phyloP scores from a whole-genome alignment of 106 monocot species.

The Hemerocallis citrina region DNA sequence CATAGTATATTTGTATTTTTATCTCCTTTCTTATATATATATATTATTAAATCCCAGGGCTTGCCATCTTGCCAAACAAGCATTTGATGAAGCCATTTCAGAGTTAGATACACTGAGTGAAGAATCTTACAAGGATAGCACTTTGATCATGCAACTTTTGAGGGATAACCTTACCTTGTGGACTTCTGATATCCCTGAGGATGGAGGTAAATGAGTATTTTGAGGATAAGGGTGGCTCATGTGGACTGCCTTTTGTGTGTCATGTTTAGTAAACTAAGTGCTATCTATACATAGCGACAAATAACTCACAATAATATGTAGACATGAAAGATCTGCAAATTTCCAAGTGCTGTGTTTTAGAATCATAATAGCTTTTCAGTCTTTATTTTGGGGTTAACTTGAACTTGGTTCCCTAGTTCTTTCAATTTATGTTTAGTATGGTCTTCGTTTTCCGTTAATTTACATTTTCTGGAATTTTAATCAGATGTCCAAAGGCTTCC shows the following conservation, averaged over 20 bases:
- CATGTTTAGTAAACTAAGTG: not conserved
- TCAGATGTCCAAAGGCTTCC: no score
- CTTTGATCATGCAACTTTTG: slow-evolving; percentile 48
- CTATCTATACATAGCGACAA: not conserved
- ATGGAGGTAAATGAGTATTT: slow-evolving; percentile 21
- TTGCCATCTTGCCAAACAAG: slow-evolving; percentile 45
- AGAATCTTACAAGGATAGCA: slow-evolving; percentile 46
- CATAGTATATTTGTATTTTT: not conserved
- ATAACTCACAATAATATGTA: no score
- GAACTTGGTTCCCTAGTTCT: no score
- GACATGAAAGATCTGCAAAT: no score
- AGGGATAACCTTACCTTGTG: slow-evolving; percentile 44
- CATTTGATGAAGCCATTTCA: slow-evolving; percentile 39
- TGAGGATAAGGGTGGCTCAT: not conserved
- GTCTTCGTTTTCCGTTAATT: no score
- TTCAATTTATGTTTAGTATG: no score
- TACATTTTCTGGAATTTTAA: no score
- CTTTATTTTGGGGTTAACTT: not conserved
- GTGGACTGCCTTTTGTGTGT: not conserved
- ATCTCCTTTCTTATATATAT: not conserved
- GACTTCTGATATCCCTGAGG: slow-evolving; percentile 35
- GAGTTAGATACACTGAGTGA: slow-evolving; percentile 36
- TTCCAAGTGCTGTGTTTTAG: no score
- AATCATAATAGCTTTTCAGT: no score
- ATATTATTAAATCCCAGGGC: slow-evolving; percentile 14